Percentiles rank a stretch among this genome's conserved stretches.
phyloP scores from a whole-genome alignment of 352 stramenopile genomes.

The Detonula confervacea region DNA sequence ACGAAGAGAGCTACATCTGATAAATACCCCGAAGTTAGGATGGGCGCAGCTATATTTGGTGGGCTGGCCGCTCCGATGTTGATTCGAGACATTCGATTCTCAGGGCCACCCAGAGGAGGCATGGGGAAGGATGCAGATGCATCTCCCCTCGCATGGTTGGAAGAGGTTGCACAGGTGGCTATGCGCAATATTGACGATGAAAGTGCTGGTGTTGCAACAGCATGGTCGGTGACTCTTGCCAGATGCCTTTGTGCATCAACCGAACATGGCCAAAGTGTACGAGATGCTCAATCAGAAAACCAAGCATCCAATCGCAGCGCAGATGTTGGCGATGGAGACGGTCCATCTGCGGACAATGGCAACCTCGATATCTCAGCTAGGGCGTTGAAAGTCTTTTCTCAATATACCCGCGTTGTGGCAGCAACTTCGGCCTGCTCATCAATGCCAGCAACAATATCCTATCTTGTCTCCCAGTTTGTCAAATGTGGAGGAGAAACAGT shows the following conservation, averaged over 20 bases:
- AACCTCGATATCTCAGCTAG: slow-evolving; percentile 61
- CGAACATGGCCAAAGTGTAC: slow-evolving; percentile 56
- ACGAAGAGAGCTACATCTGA: slow-evolving; percentile 68
- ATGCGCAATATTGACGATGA: slow-evolving; percentile 85
- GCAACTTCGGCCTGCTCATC: slow-evolving; percentile 58
- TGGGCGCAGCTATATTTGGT: slow-evolving; percentile 63
- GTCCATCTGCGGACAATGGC: slow-evolving; percentile 23
- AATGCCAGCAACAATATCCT: slow-evolving; percentile 59
- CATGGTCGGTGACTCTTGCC: slow-evolving; percentile 74
- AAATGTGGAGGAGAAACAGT: slow-evolving; percentile 79
- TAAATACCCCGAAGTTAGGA: slow-evolving; percentile 82
- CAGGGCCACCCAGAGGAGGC: slow-evolving; percentile 6
- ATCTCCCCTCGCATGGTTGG: slow-evolving; percentile 57
- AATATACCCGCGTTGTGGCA: slow-evolving; percentile 48
- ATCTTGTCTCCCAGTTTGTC: slow-evolving; percentile 77
- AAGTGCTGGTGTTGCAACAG: slow-evolving; percentile 62
- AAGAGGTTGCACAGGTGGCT: slow-evolving; percentile 74
- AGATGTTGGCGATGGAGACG: slow-evolving; percentile 55
- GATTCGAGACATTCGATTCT: slow-evolving; percentile 55
- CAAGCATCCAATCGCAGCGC: slow-evolving; percentile 54
- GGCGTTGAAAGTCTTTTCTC: slow-evolving; percentile 65
- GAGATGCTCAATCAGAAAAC: slow-evolving; percentile 52
- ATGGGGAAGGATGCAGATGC: slow-evolving; percentile 26
- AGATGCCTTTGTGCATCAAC: slow-evolving; percentile 74
- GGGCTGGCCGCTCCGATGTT: slow-evolving; percentile 63